Evolutionary conservation across 208 protist genomes (phyloP).

Genomic region (Crithidia sp.): DNA sequence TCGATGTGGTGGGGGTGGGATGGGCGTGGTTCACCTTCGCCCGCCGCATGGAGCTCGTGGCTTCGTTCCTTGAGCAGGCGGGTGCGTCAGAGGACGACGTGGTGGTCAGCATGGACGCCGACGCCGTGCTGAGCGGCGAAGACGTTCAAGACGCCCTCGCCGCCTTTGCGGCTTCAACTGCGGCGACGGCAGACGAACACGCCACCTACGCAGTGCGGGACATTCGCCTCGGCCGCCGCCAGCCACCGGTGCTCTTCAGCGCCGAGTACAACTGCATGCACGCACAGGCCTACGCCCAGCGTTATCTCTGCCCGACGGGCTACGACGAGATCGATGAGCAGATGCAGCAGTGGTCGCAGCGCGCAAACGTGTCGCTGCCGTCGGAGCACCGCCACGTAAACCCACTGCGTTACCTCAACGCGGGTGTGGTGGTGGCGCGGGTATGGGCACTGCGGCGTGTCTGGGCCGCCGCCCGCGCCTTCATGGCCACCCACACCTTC

Average conservation of each 20-base stretch:
- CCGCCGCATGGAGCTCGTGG: constrained; percentile 3
- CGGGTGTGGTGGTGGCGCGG: constrained; percentile 15
- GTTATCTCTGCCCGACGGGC: constrained; percentile 1
- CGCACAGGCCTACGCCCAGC: constrained; percentile 9
- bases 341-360: constrained; percentile 1
- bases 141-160: constrained; percentile 6
- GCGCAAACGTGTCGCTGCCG: background rate
- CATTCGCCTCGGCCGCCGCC: constrained; percentile 9
- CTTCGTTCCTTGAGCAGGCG: constrained; percentile 1
- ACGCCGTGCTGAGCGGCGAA: constrained; percentile 12
- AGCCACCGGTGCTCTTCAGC: constrained; percentile 18
- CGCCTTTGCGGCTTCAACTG: constrained; percentile 13
- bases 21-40: constrained; percentile 17
- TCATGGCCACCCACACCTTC: constrained; percentile 8
- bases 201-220: constrained; percentile 4
- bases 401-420: constrained; percentile 16
- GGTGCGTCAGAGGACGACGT: background rate
- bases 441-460: constrained; percentile 17
- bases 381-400: background rate
- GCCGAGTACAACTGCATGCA: constrained; percentile 27
- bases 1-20: constrained; percentile 6
- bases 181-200: constrained; percentile 3
- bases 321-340: constrained; percentile 9
- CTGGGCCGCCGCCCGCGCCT: constrained; percentile 3
- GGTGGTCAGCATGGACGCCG: background rate